Percentiles rank a stretch among this genome's conserved stretches.
These are phyloP conservation scores for Aspergillus fijiensis DNA, from an alignment of 2,329 filamentous ascomycete species.

Conservation along the genomic window DNA sequence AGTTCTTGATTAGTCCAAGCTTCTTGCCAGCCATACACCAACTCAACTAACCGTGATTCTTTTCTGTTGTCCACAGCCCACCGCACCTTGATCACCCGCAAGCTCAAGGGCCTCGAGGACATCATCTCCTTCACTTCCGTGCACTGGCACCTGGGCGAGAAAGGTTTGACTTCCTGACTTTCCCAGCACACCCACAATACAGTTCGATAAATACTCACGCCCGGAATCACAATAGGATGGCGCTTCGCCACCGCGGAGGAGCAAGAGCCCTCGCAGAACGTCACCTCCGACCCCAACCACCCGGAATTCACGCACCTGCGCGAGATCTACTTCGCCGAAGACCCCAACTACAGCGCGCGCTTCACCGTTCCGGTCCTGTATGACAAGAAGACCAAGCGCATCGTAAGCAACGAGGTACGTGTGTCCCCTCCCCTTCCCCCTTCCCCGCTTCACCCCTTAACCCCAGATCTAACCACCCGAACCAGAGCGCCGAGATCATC, in stretches of 20 bases:
- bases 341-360: conserved; percentile 70
- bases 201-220: background rate
- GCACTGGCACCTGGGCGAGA: conserved; percentile 81
- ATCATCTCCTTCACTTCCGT: conserved; percentile 78
- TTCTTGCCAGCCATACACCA: no score
- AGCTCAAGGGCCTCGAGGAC: conserved; percentile 88
- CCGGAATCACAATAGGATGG: conserved; percentile 60
- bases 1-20: conserved; percentile 1
- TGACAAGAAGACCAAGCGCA: conserved; percentile 67
- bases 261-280: conserved; percentile 56
- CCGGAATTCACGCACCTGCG: conserved; percentile 70
- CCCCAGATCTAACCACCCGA: background rate
- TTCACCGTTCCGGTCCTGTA: conserved; percentile 86
- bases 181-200: background rate
- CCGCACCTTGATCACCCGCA: conserved; percentile 80
- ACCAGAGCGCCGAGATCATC: conserved; percentile 74
- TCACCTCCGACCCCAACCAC: conserved; percentile 57
- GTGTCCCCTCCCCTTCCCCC: background rate
- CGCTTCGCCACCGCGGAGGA: conserved; percentile 71
- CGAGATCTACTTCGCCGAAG: conserved; percentile 74
- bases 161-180: conserved; percentile 48
- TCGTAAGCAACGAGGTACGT: conserved; percentile 81
- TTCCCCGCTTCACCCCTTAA: background rate
- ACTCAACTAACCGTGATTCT: background rate
- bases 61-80: conserved; percentile 57